phyloP scores from a whole-genome alignment of 176 grass and related monocot genomes.

The Aegilops longissima region DNA sequence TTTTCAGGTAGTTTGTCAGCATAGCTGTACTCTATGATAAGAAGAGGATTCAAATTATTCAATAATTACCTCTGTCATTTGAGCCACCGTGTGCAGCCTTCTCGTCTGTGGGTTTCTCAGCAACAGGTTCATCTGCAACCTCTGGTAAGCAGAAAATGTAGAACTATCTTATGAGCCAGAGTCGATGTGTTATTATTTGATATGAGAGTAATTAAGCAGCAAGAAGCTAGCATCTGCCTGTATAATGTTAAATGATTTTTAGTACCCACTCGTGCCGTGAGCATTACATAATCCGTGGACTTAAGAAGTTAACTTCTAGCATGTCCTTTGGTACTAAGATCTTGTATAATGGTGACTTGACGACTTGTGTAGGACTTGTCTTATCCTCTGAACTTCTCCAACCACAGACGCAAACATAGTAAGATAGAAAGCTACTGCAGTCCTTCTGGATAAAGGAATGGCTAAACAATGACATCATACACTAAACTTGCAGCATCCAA shows the following conservation, averaged over 20 bases:
- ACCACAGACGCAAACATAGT: background rate
- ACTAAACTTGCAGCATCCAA: conserved; percentile 3
- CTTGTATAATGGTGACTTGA: background rate
- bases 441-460: conserved; percentile 24
- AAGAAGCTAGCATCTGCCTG: background rate
- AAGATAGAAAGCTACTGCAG: conserved; percentile 4
- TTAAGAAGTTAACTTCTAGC: background rate
- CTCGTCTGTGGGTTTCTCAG: conserved; percentile 61
- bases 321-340: background rate
- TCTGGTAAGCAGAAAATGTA: conserved; percentile 36
- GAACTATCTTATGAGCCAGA: background rate
- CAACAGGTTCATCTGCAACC: conserved; percentile 50
- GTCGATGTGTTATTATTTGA: background rate
- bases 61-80: conserved; percentile 73
- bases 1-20: conserved; percentile 3
- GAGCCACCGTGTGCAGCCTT: conserved; percentile 49
- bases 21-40: conserved; percentile 12
- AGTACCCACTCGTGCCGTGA: background rate
- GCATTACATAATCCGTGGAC: background rate
- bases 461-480: conserved; percentile 15
- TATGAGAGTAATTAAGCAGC: background rate
- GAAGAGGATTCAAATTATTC: background rate
- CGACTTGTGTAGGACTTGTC: background rate
- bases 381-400: background rate
- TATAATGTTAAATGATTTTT: background rate